Evolutionary conservation across 1,139 yeast species (phyloP).

Genomic region (Yamadazyma buinensis): DNA sequence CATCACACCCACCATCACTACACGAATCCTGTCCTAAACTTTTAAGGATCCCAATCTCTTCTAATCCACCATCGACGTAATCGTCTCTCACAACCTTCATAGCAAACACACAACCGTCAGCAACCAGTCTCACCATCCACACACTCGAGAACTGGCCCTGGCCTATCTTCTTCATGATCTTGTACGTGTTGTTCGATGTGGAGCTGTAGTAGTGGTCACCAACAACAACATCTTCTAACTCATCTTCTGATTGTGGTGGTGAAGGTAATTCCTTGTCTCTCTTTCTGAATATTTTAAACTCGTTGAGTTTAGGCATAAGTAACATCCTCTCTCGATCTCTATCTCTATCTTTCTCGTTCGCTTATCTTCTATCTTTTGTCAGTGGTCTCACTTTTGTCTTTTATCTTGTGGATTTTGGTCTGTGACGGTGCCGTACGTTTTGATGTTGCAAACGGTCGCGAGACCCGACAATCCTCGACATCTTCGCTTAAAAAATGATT

Average conservation of each 20-base stretch:
- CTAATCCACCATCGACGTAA: conserved; percentile 41
- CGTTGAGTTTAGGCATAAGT: conserved; percentile 5
- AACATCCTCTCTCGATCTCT: conserved; percentile 1
- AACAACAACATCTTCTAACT: not conserved
- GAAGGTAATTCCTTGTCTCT: not conserved
- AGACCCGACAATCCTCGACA: no score
- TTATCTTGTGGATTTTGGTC: no score
- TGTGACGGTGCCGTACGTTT: no score
- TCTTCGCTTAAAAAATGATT: no score
- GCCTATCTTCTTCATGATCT: conserved; percentile 47
- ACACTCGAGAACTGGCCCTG: conserved; percentile 94
- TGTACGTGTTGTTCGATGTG: conserved; percentile 24
- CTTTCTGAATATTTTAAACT: conserved; percentile 2
- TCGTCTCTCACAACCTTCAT: conserved; percentile 40
- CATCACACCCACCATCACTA: conserved; percentile 27
- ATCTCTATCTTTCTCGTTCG: not conserved
- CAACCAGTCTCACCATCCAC: conserved; percentile 60
- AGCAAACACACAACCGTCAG: conserved; percentile 27
- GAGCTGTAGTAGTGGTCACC: conserved; percentile 23
- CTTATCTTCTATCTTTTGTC: not conserved
- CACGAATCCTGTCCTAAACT: conserved; percentile 15
- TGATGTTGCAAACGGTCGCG: no score
- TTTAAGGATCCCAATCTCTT: conserved; percentile 34
- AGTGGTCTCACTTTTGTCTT: not conserved
- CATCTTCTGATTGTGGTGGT: not conserved